phyloP scores from a whole-genome alignment of 2,329 filamentous ascomycete species.

The Beauveria medogensis region DNA sequence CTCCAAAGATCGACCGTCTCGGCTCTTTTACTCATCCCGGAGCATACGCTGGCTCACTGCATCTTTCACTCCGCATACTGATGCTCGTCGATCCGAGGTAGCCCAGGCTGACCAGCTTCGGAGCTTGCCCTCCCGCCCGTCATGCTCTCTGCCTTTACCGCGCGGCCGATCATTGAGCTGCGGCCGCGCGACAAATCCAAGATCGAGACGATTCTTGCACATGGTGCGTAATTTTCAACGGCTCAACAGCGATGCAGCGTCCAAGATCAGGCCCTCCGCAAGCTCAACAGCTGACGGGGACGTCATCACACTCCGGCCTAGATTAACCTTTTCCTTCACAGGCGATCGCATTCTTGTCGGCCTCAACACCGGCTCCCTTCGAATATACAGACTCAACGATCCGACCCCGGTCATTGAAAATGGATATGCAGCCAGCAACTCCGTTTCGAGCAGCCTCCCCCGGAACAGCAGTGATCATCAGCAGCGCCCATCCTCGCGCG shows the following conservation, averaged over 20 bases:
- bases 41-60: background rate
- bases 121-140: slow-evolving; percentile 35
- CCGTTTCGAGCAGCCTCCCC: slow-evolving; percentile 20
- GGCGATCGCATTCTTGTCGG: slow-evolving; percentile 88
- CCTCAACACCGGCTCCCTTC: slow-evolving; percentile 78
- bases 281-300: background rate
- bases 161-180: slow-evolving; percentile 94
- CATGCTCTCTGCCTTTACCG: slow-evolving; percentile 97
- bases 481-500: slow-evolving; percentile 21
- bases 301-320: background rate
- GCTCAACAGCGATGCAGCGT: background rate
- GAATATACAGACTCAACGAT: slow-evolving; percentile 87
- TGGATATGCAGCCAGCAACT: slow-evolving; percentile 18
- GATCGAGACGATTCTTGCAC: slow-evolving; percentile 91
- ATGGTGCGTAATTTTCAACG: slow-evolving; percentile 48
- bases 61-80: slow-evolving; percentile 14
- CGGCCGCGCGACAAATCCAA: slow-evolving; percentile 91
- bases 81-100: slow-evolving; percentile 24
- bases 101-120: slow-evolving; percentile 20
- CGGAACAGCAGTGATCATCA: slow-evolving; percentile 18
- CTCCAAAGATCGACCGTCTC: background rate
- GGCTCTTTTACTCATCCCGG: background rate
- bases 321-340: slow-evolving; percentile 23
- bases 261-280: background rate
- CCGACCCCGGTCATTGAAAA: slow-evolving; percentile 26